phyloP scores from a whole-genome alignment of 1,284 basidiomycete species.

The Pseudozyma sp. region DNA sequence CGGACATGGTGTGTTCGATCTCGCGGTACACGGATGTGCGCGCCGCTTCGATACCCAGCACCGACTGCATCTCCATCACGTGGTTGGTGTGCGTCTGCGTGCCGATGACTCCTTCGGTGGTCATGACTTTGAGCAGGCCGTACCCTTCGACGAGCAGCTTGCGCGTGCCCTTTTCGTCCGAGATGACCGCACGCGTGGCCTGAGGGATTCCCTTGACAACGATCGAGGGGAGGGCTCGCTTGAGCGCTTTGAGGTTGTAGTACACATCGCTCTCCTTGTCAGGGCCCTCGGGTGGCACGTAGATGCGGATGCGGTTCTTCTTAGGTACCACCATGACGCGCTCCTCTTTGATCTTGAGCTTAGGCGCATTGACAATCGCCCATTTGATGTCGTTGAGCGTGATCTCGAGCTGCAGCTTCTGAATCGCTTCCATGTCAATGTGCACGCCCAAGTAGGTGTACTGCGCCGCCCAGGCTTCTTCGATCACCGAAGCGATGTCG shows the following conservation, averaged over 20 bases:
- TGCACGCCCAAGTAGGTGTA: conserved; percentile 95
- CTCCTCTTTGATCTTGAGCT: conserved; percentile 91
- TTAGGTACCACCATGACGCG: conserved; percentile 61
- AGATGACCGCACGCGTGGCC: conserved; percentile 64
- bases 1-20: conserved; percentile 94
- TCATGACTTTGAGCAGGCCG: conserved; percentile 97
- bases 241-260: conserved; percentile 64
- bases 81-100: conserved; percentile 94
- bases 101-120: conserved; percentile 93
- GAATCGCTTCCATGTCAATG: conserved; percentile 88
- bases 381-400: conserved; percentile 92
- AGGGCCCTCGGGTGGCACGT: conserved; percentile 71
- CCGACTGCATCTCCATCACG: conserved; percentile 92
- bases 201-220: conserved; percentile 67
- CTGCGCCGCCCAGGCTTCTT: conserved; percentile 93
- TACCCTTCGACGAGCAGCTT: conserved; percentile 78
- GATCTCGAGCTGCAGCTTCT: conserved; percentile 92
- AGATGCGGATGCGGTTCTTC: conserved; percentile 85
- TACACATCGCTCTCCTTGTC: conserved; percentile 76
- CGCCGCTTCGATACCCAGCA: conserved; percentile 97
- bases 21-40: conserved; percentile 94
- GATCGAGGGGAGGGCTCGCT: conserved; percentile 64
- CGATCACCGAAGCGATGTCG: conserved; percentile 90
- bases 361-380: conserved; percentile 86
- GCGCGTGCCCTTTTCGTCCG: conserved; percentile 65